Base-by-base conservation (phyloP, 2,329 filamentous ascomycete species). In the Huntiella abstrusa region DNA sequence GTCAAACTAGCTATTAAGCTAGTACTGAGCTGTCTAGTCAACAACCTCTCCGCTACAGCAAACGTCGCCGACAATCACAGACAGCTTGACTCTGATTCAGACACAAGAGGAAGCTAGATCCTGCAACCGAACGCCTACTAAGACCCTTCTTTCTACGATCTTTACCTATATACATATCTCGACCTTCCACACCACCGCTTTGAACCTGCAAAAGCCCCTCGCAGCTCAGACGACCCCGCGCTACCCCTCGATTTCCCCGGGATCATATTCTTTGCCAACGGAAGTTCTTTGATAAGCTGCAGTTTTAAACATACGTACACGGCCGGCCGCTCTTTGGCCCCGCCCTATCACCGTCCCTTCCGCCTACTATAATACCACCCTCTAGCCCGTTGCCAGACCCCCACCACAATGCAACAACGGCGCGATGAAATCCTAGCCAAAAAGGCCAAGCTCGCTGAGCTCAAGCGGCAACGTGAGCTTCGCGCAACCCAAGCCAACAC, bases 381-480 rank as follows among this genome's bases (percentile, higher is more conserved):
- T 28, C 22, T 28, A 28, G 22, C 8, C 7, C 8, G 22, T 10
- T 10, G 22, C 22, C 22, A 28, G 22, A 36, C 34, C 43, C 12
- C 19, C 17, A 7, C 22, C 15, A 43, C 11, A 33, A 50, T 50
- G 70, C 76, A 80, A 65, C 80, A 87, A 70, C 81, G 87, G 56
- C 82, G 85, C 68, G 86, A 94, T 69, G 91, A 98, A 69, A 94
- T 98, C 55, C 69, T 91, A 56, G 87, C 86, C 55, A 98, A 98
- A 68, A 88, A 84, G 69, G 88, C 87, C 52, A 95, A 91, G 70
- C 84, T 98, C 56, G 87, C 84, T 43, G 91, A 96, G 71, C 73
- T 98, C 53, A 95, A 94, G 67, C 77, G 83, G 52, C 86, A 95
- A 65, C 76, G 91, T 55, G 86, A 92, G 61, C 67, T 88, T 55